Conservation (phyloP, 805 yeast species). For the Wickerhamiella siamensis region DNA sequence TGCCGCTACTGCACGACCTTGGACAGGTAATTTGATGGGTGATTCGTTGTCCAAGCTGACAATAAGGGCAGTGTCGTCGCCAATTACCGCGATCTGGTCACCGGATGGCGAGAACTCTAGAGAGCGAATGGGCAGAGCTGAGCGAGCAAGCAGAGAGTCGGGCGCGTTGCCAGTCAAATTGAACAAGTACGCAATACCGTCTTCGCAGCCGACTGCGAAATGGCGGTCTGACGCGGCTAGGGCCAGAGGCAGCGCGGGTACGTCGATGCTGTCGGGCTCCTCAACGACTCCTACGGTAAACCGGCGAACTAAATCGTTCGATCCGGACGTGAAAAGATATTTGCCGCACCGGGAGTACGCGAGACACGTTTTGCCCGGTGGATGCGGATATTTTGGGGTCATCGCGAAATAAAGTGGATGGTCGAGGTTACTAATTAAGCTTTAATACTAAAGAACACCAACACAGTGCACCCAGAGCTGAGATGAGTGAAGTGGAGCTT, state of each 20-base stretch:
- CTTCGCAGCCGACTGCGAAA: slow-evolving; percentile 32
- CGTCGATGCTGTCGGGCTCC: slow-evolving; percentile 24
- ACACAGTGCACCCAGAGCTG: too few relatives aligned
- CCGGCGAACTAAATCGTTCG: slow-evolving; percentile 23
- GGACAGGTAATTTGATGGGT: slow-evolving; percentile 31
- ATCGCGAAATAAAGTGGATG: not conserved
- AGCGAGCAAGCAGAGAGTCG: slow-evolving; percentile 17
- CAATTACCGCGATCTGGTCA: slow-evolving; percentile 24
- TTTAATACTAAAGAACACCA: not conserved
- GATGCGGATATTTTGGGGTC: slow-evolving; percentile 25
- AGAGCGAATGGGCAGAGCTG: slow-evolving; percentile 24
- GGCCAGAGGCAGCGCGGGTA: slow-evolving; percentile 16
- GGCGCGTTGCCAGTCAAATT: slow-evolving; percentile 9
- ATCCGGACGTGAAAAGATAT: slow-evolving; percentile 25
- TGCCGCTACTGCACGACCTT: slow-evolving; percentile 33
- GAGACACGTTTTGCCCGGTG: slow-evolving; percentile 23
- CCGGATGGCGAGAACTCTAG: slow-evolving; percentile 25
- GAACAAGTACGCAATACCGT: slow-evolving; percentile 27
- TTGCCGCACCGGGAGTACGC: slow-evolving; percentile 24
- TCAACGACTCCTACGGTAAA: slow-evolving; percentile 19
- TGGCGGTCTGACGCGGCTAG: slow-evolving; percentile 17
- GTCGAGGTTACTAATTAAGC: not conserved
- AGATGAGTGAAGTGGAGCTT: too few relatives aligned
- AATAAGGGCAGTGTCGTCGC: slow-evolving; percentile 23
- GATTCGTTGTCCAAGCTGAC: slow-evolving; percentile 25